These are phyloP conservation scores for Sarocladiaceae sp. DNA, from an alignment of 2,329 filamentous ascomycete genomes.

Conservation along the genomic window DNA sequence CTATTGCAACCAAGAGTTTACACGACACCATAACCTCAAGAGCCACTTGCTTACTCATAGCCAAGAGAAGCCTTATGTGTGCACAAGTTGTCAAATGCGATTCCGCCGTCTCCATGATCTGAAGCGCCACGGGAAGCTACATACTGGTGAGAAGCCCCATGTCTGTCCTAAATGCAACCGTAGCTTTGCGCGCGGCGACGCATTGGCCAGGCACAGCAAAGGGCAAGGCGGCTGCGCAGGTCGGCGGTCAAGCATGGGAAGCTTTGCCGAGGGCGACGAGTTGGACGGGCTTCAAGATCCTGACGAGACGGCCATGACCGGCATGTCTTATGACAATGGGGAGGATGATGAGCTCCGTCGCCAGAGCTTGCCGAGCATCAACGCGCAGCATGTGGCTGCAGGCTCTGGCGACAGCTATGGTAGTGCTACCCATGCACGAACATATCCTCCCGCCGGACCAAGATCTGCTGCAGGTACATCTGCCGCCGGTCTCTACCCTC, in stretches of 20 bases:
- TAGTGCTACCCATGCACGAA: conserved; percentile 59
- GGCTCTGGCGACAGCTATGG: conserved; percentile 40
- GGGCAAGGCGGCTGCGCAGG: conserved; percentile 93
- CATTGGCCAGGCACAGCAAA: conserved; percentile 89
- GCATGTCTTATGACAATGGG: conserved; percentile 48
- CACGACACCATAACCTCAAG: conserved; percentile 93
- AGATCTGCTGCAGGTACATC: conserved; percentile 38
- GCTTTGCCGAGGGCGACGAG: conserved; percentile 75
- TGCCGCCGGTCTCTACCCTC: conserved; percentile 45
- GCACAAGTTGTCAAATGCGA: conserved; percentile 84
- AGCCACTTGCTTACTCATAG: conserved; percentile 95
- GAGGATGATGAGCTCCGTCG: conserved; percentile 58
- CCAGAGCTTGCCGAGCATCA: conserved; percentile 68
- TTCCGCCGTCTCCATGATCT: conserved; percentile 91
- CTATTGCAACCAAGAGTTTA: conserved; percentile 95
- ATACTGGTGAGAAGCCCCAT: conserved; percentile 93
- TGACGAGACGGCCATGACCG: conserved; percentile 53
- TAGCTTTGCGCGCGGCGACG: conserved; percentile 92
- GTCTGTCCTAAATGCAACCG: conserved; percentile 92
- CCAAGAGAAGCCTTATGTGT: conserved; percentile 96
- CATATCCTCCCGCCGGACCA: conserved; percentile 66
- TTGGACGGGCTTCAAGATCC: conserved; percentile 43
- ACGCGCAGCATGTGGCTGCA: conserved; percentile 60
- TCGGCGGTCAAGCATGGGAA: conserved; percentile 76
- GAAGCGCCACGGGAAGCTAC: conserved; percentile 92